Percentiles rank a stretch among this genome's conserved stretches.
phyloP scores from a whole-genome alignment of 148 eudicot genomes.

The Fagopyrum tataricum region DNA sequence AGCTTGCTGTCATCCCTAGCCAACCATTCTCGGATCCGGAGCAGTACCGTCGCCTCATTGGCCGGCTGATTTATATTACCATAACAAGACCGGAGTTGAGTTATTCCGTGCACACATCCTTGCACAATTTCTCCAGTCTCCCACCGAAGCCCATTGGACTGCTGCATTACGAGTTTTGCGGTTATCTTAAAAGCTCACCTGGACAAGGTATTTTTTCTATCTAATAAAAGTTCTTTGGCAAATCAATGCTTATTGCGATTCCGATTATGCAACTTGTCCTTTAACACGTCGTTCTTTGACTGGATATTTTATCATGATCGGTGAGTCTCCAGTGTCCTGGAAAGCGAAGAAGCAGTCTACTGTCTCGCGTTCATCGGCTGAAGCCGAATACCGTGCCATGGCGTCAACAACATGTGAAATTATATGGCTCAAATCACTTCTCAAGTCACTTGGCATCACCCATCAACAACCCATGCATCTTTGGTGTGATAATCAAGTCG shows the following conservation, averaged over 20 bases:
- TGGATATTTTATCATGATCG: not conserved
- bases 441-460: not conserved
- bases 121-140: conserved; percentile 1
- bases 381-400: too few relatives aligned
- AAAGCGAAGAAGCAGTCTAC: not conserved
- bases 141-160: not conserved
- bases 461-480: not conserved
- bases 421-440: too few relatives aligned
- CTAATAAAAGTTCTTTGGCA: not conserved
- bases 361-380: too few relatives aligned
- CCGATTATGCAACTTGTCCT: conserved; percentile 10
- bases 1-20: not conserved
- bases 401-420: too few relatives aligned
- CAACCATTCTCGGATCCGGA: not conserved
- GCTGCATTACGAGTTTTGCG: not conserved
- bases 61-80: not conserved
- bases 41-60: not conserved
- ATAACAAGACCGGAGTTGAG: not conserved
- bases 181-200: conserved; percentile 4
- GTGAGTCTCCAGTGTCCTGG: not conserved
- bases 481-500: not conserved
- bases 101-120: not conserved
- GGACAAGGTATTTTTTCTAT: not conserved
- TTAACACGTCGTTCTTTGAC: not conserved
- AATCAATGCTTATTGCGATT: not conserved